These are phyloP conservation scores for Beauveria sp. DNA, from an alignment of 2,329 filamentous ascomycete species.

Conservation along the genomic window DNA sequence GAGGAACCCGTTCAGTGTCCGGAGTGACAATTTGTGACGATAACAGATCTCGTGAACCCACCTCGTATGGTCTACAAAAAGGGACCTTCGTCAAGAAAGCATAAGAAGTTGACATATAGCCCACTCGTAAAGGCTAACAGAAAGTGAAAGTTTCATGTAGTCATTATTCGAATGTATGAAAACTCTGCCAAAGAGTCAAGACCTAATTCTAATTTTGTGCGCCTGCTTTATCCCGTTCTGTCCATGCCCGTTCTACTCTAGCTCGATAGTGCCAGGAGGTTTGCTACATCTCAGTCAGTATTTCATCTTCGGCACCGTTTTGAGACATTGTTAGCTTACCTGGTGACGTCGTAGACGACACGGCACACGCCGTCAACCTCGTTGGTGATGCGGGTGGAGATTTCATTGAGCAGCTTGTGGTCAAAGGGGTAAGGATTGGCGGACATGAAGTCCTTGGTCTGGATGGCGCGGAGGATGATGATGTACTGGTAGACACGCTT, in stretches of 20 bases:
- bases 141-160: background rate
- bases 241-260: slow-evolving; percentile 46
- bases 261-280: slow-evolving; percentile 66
- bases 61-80: too few relatives aligned
- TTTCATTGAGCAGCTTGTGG: slow-evolving; percentile 55
- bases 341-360: slow-evolving; percentile 59
- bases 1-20: too few relatives aligned
- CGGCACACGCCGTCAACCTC: slow-evolving; percentile 60
- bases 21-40: too few relatives aligned
- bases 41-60: too few relatives aligned
- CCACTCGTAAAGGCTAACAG: too few relatives aligned
- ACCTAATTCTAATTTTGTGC: background rate
- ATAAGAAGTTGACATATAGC: too few relatives aligned
- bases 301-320: background rate
- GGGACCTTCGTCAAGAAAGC: too few relatives aligned
- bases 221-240: background rate
- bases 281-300: slow-evolving; percentile 34
- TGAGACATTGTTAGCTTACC: slow-evolving; percentile 27
- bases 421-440: slow-evolving; percentile 62
- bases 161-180: background rate
- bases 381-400: slow-evolving; percentile 60
- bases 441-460: slow-evolving; percentile 54
- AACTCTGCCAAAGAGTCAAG: background rate
- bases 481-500: slow-evolving; percentile 44
- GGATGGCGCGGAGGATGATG: slow-evolving; percentile 36